These are phyloP conservation scores for Pyrus pyrifolia DNA, from an alignment of 306 rosid species.

Conservation along the genomic window DNA sequence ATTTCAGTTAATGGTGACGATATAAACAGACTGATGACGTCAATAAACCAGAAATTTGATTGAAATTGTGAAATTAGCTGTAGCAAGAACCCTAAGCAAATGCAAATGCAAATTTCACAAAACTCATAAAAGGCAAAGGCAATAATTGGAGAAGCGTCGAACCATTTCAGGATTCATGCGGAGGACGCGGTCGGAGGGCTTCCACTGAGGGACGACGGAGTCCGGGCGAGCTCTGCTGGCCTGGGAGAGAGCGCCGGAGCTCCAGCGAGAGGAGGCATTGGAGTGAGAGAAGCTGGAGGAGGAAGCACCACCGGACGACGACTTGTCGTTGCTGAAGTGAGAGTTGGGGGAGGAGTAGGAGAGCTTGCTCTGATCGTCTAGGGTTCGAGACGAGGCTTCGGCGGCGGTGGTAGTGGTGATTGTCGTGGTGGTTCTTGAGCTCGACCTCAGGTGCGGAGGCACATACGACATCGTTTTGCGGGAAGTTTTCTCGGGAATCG, in stretches of 20 bases:
- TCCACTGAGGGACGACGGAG: slow-evolving; percentile 53
- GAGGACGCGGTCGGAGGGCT: slow-evolving; percentile 78
- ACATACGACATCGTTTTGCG: slow-evolving; percentile 73
- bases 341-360: slow-evolving; percentile 35
- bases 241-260: slow-evolving; percentile 27
- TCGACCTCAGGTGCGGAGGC: slow-evolving; percentile 69
- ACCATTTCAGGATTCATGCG: slow-evolving; percentile 72
- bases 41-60: background rate
- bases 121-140: background rate
- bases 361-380: slow-evolving; percentile 40
- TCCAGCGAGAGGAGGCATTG: slow-evolving; percentile 49
- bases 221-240: slow-evolving; percentile 32
- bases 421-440: slow-evolving; percentile 42
- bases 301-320: slow-evolving; percentile 12
- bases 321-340: slow-evolving; percentile 10
- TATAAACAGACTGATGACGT: background rate
- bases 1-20: background rate
- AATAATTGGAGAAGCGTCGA: background rate
- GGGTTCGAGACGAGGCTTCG: slow-evolving; percentile 31
- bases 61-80: background rate
- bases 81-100: slow-evolving; percentile 1
- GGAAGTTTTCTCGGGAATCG: background rate
- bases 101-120: background rate
- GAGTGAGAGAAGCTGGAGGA: slow-evolving; percentile 14
- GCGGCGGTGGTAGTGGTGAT: slow-evolving; percentile 14